Percentiles rank a stretch among this genome's conserved stretches.
These are phyloP conservation scores for Phanerodontia chrysosporium DNA, from an alignment of 768 basidiomycete genomes.

Conservation along the genomic window DNA sequence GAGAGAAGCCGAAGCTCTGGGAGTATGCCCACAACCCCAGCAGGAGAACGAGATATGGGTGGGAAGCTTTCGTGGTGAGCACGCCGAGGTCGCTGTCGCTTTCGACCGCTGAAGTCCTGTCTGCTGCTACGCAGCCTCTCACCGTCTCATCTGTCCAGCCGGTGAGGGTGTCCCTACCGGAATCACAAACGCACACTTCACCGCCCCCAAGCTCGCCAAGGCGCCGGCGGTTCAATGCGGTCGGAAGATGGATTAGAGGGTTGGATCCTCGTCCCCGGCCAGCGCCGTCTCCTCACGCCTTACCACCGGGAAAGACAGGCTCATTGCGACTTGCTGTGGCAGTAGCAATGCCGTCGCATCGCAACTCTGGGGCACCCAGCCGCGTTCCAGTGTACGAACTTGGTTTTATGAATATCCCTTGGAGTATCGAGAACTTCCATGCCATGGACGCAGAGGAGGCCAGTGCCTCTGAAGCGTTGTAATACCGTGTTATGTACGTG, in stretches of 20 bases:
- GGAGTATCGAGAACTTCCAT: background rate
- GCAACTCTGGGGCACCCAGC: background rate
- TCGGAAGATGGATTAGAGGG: background rate
- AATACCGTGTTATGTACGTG: background rate
- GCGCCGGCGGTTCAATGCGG: background rate
- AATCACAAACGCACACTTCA: background rate
- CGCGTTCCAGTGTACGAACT: constrained; percentile 5
- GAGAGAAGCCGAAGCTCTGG: constrained; percentile 10
- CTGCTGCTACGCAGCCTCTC: background rate
- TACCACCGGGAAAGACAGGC: too few species aligned
- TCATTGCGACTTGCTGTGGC: constrained; percentile 1
- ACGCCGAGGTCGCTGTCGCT: background rate
- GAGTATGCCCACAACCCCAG: background rate
- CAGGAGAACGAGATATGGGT: background rate
- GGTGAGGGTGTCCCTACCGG: background rate
- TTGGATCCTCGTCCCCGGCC: background rate
- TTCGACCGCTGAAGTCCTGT: background rate
- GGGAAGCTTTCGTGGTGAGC: background rate
- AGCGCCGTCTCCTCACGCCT: background rate
- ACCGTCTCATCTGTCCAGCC: background rate
- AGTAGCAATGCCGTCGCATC: constrained; percentile 8
- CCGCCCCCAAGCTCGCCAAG: background rate
- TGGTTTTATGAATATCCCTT: constrained; percentile 4
- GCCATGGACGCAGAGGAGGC: constrained; percentile 36
- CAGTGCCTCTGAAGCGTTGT: background rate